Evolutionary conservation across 345 rosid genomes (phyloP).

Genomic region (Cardiospermum halicacabum): DNA sequence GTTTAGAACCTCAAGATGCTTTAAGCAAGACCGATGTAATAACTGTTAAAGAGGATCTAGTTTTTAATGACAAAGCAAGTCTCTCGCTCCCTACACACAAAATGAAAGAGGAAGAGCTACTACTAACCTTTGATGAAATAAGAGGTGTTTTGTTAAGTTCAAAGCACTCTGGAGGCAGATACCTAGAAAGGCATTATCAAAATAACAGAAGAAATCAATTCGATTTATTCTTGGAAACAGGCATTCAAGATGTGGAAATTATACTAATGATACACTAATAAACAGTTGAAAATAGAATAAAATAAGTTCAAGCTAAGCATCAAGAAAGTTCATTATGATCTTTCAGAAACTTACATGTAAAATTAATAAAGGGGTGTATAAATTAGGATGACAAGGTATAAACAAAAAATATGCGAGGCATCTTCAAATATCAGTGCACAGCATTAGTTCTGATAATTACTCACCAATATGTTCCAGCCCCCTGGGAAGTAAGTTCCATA

Average conservation of each 20-base stretch:
- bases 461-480: conserved; percentile 99
- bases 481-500: conserved; percentile 99
- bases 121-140: conserved; percentile 90
- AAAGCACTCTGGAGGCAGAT: conserved; percentile 98
- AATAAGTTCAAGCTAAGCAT: not conserved
- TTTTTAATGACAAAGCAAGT: not conserved
- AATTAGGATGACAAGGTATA: not conserved
- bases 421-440: conserved; percentile 3
- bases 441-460: conserved; percentile 20
- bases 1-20: not conserved
- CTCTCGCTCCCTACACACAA: not conserved
- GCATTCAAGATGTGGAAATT: not conserved
- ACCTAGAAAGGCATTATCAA: conserved; percentile 45
- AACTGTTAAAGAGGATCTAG: not conserved
- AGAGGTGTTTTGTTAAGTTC: conserved; percentile 88
- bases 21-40: not conserved
- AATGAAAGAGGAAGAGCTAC: not conserved
- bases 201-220: not conserved
- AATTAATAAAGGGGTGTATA: not conserved
- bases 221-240: not conserved
- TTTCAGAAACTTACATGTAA: not conserved
- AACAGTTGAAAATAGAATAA: not conserved
- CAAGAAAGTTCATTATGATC: not conserved
- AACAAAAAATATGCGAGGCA: not conserved
- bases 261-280: not conserved